Evolutionary conservation across 495 filamentous ascomycete species (phyloP).

Genomic region (Penicillium nucicola): DNA sequence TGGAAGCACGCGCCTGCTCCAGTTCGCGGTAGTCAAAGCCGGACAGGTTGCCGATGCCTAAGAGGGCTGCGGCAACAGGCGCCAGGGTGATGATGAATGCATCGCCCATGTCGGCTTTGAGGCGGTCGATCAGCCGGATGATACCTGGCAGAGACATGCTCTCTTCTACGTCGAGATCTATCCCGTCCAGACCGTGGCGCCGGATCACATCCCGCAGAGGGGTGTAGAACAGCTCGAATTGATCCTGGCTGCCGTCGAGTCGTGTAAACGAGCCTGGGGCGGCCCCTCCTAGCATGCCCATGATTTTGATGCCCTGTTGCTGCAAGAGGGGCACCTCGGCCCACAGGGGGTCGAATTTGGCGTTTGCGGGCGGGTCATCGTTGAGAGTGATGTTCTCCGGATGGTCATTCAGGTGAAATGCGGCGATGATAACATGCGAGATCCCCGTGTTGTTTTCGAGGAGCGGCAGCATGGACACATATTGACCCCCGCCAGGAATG

Average conservation of each 20-base stretch:
- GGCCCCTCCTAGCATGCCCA: constrained; percentile 83
- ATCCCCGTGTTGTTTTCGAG: constrained; percentile 55
- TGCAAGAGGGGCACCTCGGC: constrained; percentile 65
- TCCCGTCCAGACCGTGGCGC: constrained; percentile 57
- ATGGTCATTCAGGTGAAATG: constrained; percentile 71
- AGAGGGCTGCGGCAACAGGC: constrained; percentile 71
- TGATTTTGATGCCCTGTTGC: constrained; percentile 61
- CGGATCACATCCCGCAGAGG: constrained; percentile 60
- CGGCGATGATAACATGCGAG: constrained; percentile 76
- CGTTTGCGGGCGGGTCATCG: constrained; percentile 60
- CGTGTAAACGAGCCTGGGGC: constrained; percentile 66
- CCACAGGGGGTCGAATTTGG: constrained; percentile 62
- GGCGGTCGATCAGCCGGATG: constrained; percentile 64
- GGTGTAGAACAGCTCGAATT: constrained; percentile 66
- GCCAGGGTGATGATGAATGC: constrained; percentile 73
- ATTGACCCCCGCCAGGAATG: constrained; percentile 46
- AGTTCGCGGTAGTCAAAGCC: constrained; percentile 72
- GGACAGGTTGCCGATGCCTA: constrained; percentile 58
- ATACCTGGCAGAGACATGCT: constrained; percentile 67
- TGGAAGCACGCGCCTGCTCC: constrained; percentile 58
- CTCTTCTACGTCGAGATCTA: constrained; percentile 87
- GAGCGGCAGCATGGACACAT: constrained; percentile 70
- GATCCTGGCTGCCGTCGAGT: constrained; percentile 53
- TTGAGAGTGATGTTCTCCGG: constrained; percentile 66
- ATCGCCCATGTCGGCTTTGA: constrained; percentile 68